Percentiles rank a stretch among this genome's conserved stretches.
These are phyloP conservation scores for Chrysosporium keratinophilum DNA, from an alignment of 2,329 filamentous ascomycete genomes.

Conservation along the genomic window DNA sequence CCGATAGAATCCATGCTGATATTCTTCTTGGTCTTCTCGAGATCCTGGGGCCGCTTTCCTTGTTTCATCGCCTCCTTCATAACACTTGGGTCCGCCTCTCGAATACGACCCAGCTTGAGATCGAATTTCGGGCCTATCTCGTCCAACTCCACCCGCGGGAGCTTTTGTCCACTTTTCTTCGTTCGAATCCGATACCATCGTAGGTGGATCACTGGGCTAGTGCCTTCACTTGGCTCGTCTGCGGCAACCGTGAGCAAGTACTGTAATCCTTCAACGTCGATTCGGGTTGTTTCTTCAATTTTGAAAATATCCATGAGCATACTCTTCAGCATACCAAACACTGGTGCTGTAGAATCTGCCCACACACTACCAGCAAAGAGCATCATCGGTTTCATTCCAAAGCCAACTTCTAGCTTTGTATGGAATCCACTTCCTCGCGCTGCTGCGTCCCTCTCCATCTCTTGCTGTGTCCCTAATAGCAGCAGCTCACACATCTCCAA, in stretches of 20 bases:
- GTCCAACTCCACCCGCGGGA: conserved; percentile 85
- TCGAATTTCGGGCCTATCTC: conserved; percentile 94
- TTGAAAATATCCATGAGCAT: conserved; percentile 86
- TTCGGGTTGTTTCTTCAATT: conserved; percentile 65
- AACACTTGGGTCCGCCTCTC: conserved; percentile 65
- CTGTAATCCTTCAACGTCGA: conserved; percentile 91
- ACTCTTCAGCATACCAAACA: conserved; percentile 77
- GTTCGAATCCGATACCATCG: conserved; percentile 80
- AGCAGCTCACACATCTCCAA: conserved; percentile 91
- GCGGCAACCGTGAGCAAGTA: conserved; percentile 77
- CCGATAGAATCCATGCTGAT: conserved; percentile 82
- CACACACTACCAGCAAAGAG: conserved; percentile 84
- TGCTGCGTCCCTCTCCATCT: conserved; percentile 50
- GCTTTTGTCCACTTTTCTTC: conserved; percentile 71
- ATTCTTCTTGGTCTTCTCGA: conserved; percentile 79
- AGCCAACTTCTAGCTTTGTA: conserved; percentile 53
- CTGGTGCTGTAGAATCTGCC: conserved; percentile 66
- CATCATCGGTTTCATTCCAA: conserved; percentile 81
- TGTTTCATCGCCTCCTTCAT: conserved; percentile 87
- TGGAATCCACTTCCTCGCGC: conserved; percentile 40
- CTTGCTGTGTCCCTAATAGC: conserved; percentile 60
- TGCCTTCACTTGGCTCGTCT: conserved; percentile 46
- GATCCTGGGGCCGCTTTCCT: conserved; percentile 51
- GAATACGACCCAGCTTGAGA: conserved; percentile 71
- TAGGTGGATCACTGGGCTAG: conserved; percentile 46